Conservation (phyloP, 768 basidiomycete species). For the Russula dissimulans region DNA sequence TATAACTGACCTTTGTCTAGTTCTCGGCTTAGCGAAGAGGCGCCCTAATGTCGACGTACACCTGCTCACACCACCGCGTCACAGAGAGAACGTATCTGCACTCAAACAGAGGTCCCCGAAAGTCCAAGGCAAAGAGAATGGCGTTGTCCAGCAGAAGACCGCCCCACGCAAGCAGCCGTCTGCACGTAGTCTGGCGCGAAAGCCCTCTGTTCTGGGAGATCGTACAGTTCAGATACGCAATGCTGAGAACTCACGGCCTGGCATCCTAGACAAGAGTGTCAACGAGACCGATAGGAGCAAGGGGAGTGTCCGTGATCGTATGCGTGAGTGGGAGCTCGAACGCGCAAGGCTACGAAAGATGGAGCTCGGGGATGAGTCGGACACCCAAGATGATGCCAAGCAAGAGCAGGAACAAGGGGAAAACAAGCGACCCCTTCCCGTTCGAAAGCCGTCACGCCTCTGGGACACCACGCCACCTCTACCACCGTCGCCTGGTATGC, state of each 20-base stretch:
- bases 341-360: conserved; percentile 62
- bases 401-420: background rate
- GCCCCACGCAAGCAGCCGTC: conserved; percentile 6
- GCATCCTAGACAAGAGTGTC: conserved; percentile 21
- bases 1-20: background rate
- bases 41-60: conserved; percentile 9
- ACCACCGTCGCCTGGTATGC: conserved; percentile 23
- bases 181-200: conserved; percentile 17
- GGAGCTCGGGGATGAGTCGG: conserved; percentile 36
- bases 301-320: conserved; percentile 42
- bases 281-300: conserved; percentile 17
- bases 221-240: conserved; percentile 14
- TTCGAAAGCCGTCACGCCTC: conserved; percentile 6
- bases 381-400: conserved; percentile 6
- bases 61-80: conserved; percentile 1
- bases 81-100: background rate
- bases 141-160: background rate
- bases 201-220: conserved; percentile 20
- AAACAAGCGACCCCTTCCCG: background rate
- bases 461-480: conserved; percentile 12
- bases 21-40: conserved; percentile 8
- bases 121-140: conserved; percentile 6
- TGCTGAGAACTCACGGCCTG: conserved; percentile 20
- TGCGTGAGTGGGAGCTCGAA: conserved; percentile 71
- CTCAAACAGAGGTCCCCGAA: conserved; percentile 2